Percentiles rank a stretch among this genome's conserved stretches.
These are phyloP conservation scores for Trichomonas tenax DNA, from an alignment of 208 protist genomes.

Conservation along the genomic window DNA sequence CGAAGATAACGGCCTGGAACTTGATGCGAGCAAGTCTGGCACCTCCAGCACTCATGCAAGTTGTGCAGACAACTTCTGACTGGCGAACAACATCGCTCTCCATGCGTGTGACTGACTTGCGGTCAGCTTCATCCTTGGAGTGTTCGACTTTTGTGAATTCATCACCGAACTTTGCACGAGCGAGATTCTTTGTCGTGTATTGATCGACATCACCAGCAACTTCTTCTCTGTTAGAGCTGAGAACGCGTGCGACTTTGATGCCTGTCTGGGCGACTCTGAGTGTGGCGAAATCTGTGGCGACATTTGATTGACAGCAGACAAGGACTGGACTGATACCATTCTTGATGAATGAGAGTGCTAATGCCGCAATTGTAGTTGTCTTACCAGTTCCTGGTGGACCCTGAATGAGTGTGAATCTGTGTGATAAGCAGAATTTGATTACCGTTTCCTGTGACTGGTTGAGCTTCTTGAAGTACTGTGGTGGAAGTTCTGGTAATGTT, in stretches of 20 bases:
- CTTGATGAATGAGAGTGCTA: constrained; percentile 71
- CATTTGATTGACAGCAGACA: constrained; percentile 78
- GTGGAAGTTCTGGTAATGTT: neutral
- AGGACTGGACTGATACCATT: constrained; percentile 48
- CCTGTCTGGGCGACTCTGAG: constrained; percentile 73
- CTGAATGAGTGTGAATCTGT: constrained; percentile 62
- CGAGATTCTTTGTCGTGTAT: constrained; percentile 69
- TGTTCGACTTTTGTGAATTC: constrained; percentile 42
- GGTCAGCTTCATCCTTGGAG: constrained; percentile 47
- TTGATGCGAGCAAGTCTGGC: constrained; percentile 53
- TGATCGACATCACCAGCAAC: constrained; percentile 58
- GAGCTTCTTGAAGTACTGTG: constrained; percentile 55
- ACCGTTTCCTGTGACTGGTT: constrained; percentile 58
- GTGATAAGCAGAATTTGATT: constrained; percentile 58
- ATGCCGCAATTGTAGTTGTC: constrained; percentile 73
- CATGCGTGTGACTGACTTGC: neutral
- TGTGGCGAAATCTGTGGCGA: constrained; percentile 85
- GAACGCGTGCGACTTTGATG: constrained; percentile 71
- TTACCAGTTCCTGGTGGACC: constrained; percentile 91
- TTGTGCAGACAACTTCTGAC: constrained; percentile 81
- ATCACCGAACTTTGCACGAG: constrained; percentile 40
- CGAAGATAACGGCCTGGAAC: constrained; percentile 77
- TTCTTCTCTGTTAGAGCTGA: constrained; percentile 64
- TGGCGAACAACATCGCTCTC: constrained; percentile 31
- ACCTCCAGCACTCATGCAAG: constrained; percentile 77